Base-by-base conservation (phyloP, 1,139 yeast genomes). In the Candida pseudoviswanathii region DNA sequence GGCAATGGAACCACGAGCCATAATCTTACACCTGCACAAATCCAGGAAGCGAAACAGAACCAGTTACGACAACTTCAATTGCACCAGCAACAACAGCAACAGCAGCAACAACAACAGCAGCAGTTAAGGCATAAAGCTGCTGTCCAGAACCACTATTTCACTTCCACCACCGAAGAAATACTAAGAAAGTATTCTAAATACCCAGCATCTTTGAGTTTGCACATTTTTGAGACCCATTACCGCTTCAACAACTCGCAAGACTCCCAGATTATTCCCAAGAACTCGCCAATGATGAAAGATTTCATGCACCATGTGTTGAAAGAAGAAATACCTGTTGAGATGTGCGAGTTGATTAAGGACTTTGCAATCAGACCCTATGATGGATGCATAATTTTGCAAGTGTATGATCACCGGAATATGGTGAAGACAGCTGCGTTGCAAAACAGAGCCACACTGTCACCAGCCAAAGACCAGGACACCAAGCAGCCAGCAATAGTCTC, bases 181-280 rank as follows among this genome's bases (percentile, higher is more conserved):
- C 70, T 94, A 57, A 80, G 82, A 52, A 92, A 91, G 63, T 91
- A 85, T 63, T 84, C 86, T 53, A 82, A 84, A 52, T 83, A 81
- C 54, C 89, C 95, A 5, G 89, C 97, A 8, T 88, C 96, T 42
- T 67, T 94, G 51, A 95, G 86, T 54, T 84, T 94, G 58, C 97
- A 94, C 61, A 90, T 94, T 36, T 92, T 88, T 66, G 96, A 89
- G 58, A 89, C 89, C 45, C 96, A 92, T 66, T 94, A 84, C 64
- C 79, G 95, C 53, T 90, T 87, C 69, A 88, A 88, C 51, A 84
- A 84, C 58, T 65, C 74, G 3, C 78, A 65, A 51, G 88, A 84
- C 60, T 96, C 95, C 46, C 85, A 89, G 43, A 82, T 89, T 11
- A 83, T 94, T 45, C 96, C 96, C 24, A 87, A 88, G 61, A 80